Base-by-base conservation (phyloP, 495 filamentous ascomycete species). In the Podospora australis region DNA sequence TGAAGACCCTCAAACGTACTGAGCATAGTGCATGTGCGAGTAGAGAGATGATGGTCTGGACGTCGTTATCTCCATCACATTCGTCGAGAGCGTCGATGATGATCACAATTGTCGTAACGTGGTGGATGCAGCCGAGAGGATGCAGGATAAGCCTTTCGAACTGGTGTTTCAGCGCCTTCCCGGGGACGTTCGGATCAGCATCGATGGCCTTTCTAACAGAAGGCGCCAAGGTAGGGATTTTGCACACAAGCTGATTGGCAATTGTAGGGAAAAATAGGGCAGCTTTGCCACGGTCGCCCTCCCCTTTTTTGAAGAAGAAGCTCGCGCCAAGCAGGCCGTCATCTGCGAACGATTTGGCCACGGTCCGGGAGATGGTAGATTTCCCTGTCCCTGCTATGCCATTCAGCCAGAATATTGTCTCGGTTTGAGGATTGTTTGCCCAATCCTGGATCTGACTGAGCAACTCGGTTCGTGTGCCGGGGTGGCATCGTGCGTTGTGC, bases 271-370 rank as follows among this genome's bases (percentile, higher is more conserved):
- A 67, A 48, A 79, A 57, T 19, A 56, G 63, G 6, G 28, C 57
- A 5, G 69, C 70, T 22, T 57, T 66, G 5, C 62, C 66, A 39
- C 65, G 59, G 43, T 78, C 70, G 1, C 62, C 60, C 19, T 70
- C 68, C 14, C 70, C 69, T 50, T 64, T 67, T 32, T 71, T 73
- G 56, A 80, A 81, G 62, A 81, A 77, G 57, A 78, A 78, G 53
- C 65, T 74, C 0, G 57, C 64, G 24, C 59, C 59, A 16, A 65
- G 66, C 13, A 52, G 17, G 22, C 43, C n/a, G 6, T 43, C 25
- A 1, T 43, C 21, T 0, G 39, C 39, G 39, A 68, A 55, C 6
- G 34, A 35, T 3, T 46, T 21, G 6, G 71, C 70, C 1, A 72
- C 48, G 6, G 70, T 72, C 14, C 60, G 64, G 6, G 70, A 57